Base-by-base conservation (phyloP, 2,329 filamentous ascomycete species). In the Hypoxylon rubiginosum region DNA sequence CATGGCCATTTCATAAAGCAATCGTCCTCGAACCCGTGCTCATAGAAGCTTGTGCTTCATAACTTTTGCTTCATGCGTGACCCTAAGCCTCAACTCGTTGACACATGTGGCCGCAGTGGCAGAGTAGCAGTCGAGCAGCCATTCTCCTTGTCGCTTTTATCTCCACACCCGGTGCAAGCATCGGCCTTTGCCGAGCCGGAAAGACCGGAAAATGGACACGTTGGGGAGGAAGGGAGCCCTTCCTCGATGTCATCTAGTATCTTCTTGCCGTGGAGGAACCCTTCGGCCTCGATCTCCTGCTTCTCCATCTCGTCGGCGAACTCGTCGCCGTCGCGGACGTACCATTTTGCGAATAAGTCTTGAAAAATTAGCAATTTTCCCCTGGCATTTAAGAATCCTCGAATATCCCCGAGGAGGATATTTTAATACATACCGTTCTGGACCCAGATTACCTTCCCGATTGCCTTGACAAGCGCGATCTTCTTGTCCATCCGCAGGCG, bases 291-390 rank as follows among this genome's bases (percentile, higher is more conserved):
- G 48, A 88, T 76, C 26, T 84, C 79, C 13, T 84, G 80, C 50
- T 83, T 82, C 58, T 82, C 82, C 11, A 82, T 80, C 15, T 79
- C 79, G 1, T 79, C 74, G 28, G 78, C 77, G 69, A 82, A 88
- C 77, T 92, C 91, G 36, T 89, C 86, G 53, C 90, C 86, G 63
- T 88, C 86, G 34, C 86, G 83, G 36, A 92, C 87, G 73, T 93
- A 92, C 90, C 91, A 94, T 77, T 91, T 92, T n/a, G 92, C 91
- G 77, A 95, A 92, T 30, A 95, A 83, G n/a, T n/a, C n/a, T n/a
- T n/a, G n/a, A n/a, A n/a, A n/a, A n/a, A n/a, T n/a, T n/a, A n/a
- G n/a, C n/a, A n/a, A n/a, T n/a, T n/a, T n/a, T n/a, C n/a, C n/a
- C n/a, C n/a, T n/a, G n/a, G n/a, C n/a, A n/a, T n/a, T n/a, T n/a